Base-by-base conservation (phyloP, 2,329 filamentous ascomycete genomes). In the Fusarium sp. region DNA sequence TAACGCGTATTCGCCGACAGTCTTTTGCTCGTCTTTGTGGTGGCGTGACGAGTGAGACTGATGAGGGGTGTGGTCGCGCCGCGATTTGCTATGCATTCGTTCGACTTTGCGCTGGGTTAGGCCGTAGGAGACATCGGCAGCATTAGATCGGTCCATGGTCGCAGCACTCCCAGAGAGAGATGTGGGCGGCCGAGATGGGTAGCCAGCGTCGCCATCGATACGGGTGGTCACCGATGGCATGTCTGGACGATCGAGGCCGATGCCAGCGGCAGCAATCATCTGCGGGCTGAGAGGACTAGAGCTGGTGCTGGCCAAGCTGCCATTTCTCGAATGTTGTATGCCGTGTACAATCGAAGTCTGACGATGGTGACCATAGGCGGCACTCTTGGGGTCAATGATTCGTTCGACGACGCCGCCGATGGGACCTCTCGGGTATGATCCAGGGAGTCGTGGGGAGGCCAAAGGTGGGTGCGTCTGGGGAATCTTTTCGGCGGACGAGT, bases 261-360 rank as follows among this genome's bases (percentile, higher is more conserved):
- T 82, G 55, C 84, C 87, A 45, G 85, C 86, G 39, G 88, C 86
- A 50, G 90, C 87, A 70, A 94, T 93, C 75, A 93, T 88, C 75
- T 96, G 90, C 50, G 93, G 92, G 75, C 92, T 96, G 70, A 97
- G 81, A 55, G 94, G 94, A 75, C 91, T 96, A 25, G 89, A 89
- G 32, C 89, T 86, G 53, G 90, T 87, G 73, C 91, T 93, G 64
- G 88, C 87, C 71, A 90, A 87, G 78, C 93, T 97, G 69, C 93
- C 90, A 83, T 96, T 96, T 77, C 94, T 83, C 69, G 86, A 86
- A 85, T 99, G 95, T 75, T 97, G 93, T 67, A 96, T 88, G 71
- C 95, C 94, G 86, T 98, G 92, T 53, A 98, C 93, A 69, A 98
- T 97, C 44, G 94, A 98, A 1, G 94, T 96, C 79, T 99, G 93